Evolutionary conservation across 306 rosid species (phyloP), one percentile per base, ranked within the genome.

Genomic region (Lotus japonicus): DNA sequence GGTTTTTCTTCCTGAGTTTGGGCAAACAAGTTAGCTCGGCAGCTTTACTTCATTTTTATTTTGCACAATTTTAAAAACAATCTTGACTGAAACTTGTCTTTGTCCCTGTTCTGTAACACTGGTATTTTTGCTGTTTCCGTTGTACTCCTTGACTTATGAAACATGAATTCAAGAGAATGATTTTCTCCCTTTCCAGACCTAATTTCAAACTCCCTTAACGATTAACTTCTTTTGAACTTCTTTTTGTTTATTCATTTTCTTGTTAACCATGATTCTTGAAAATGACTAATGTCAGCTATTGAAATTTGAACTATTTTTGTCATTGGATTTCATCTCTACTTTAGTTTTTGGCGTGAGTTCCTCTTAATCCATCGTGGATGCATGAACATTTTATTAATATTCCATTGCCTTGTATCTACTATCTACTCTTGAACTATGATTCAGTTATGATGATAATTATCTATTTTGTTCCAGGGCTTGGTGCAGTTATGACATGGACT

Each of bases 401-500:
- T 8, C 6, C 9, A 36, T 46, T 66, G 5, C 10, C 14, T 19
- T 69, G 14, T 10, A n/a, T 21, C 26, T 21, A 21, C 26, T 21
- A 7, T 65, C 44, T 58, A 44, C 16, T 39, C 51, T 28, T 14
- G 45, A 50, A 15, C 28, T 26, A 4, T 62, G 54, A 50, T 68
- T 68, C 43, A 19, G 43, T 66, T 52, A 46, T 55, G 60, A 54
- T 36, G 65, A 48, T 65, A 18, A 52, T 42, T 21, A 11, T 12
- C 33, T 74, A 0, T 11, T 35, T 55, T 58, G 73, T 18, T 48
- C 33, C 82, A 84, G 92, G 83, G 59, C 57, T 76, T 19, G 78
- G 72, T 63, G 83, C 83, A 15, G 82, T 60, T 71, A 68, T 61
- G 54, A 66, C 19, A 35, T 86, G 92, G 92, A 66, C 71, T 58